These are phyloP conservation scores for Cercospora beticola DNA, from an alignment of 2,329 filamentous ascomycete species.

Conservation along the genomic window DNA sequence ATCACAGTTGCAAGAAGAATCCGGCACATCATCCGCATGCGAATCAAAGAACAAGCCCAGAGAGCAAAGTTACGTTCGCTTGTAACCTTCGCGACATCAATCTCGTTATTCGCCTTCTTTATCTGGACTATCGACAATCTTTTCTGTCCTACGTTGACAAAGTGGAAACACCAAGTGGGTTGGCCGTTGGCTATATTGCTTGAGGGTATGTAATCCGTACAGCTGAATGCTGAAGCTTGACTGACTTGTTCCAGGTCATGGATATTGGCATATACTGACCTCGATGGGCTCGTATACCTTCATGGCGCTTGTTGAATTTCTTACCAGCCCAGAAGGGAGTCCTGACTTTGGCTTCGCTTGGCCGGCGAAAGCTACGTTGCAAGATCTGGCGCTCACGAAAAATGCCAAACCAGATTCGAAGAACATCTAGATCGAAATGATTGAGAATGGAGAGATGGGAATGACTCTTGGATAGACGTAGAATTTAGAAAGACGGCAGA, in stretches of 20 bases:
- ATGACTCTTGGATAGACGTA: background rate
- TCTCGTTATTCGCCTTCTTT: slow-evolving; percentile 56
- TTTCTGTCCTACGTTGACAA: slow-evolving; percentile 68
- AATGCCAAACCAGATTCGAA: background rate
- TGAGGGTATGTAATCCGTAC: slow-evolving; percentile 45
- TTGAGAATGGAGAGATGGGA: background rate
- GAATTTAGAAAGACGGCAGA: background rate
- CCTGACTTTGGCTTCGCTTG: slow-evolving; percentile 29
- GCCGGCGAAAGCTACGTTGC: slow-evolving; percentile 25
- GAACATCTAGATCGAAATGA: background rate
- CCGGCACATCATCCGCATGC: slow-evolving; percentile 22
- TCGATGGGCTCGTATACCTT: slow-evolving; percentile 39
- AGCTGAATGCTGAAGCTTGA: background rate
- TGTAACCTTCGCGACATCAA: slow-evolving; percentile 22
- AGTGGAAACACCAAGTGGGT: slow-evolving; percentile 65
- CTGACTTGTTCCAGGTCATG: slow-evolving; percentile 49
- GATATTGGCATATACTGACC: slow-evolving; percentile 78
- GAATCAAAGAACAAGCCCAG: slow-evolving; percentile 24
- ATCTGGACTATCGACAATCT: slow-evolving; percentile 78
- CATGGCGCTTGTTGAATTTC: slow-evolving; percentile 32
- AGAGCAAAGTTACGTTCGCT: slow-evolving; percentile 45
- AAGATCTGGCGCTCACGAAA: slow-evolving; percentile 11
- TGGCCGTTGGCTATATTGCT: slow-evolving; percentile 76
- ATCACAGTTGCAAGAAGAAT: slow-evolving; percentile 25
- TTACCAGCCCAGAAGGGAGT: slow-evolving; percentile 22